Conservation (phyloP, 768 basidiomycete species). For the Rhizopogon salebrosus region DNA sequence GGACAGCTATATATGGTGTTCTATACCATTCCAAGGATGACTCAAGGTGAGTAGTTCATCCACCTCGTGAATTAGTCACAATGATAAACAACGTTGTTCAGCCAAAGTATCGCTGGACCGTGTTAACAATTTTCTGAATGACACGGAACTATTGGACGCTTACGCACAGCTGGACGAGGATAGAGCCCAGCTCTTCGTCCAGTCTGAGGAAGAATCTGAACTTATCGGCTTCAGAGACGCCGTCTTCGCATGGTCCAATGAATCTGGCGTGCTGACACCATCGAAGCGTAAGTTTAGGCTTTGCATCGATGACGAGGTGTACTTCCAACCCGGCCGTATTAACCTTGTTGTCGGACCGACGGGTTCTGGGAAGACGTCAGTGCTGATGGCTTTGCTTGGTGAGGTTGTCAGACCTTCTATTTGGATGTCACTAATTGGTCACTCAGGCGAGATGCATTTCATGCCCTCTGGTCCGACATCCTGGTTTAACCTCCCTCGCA, state of each 20-base stretch:
- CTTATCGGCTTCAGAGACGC: constrained; percentile 51
- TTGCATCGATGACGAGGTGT: no score
- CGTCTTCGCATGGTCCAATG: constrained; percentile 45
- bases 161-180: not conserved
- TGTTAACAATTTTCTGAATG: constrained; percentile 38
- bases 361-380: no score
- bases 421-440: not conserved
- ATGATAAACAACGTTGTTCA: constrained; percentile 10
- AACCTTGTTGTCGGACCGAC: constrained; percentile 61
- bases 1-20: constrained; percentile 37
- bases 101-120: constrained; percentile 66
- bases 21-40: constrained; percentile 27
- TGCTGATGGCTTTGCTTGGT: no score
- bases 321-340: constrained; percentile 47
- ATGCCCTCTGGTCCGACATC: constrained; percentile 45
- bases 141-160: constrained; percentile 10
- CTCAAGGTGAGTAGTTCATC: constrained; percentile 7
- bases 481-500: constrained; percentile 66
- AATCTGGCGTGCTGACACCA: constrained; percentile 8
- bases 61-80: not conserved
- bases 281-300: constrained; percentile 42
- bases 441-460: constrained; percentile 55
- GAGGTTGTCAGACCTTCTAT: not conserved
- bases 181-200: constrained; percentile 1
- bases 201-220: constrained; percentile 16